A percentile compares a stretch with the other conserved stretches of the same genome.
Conservation (phyloP, 495 filamentous ascomycete genomes). For the Hyaloscypha hepaticicola region DNA sequence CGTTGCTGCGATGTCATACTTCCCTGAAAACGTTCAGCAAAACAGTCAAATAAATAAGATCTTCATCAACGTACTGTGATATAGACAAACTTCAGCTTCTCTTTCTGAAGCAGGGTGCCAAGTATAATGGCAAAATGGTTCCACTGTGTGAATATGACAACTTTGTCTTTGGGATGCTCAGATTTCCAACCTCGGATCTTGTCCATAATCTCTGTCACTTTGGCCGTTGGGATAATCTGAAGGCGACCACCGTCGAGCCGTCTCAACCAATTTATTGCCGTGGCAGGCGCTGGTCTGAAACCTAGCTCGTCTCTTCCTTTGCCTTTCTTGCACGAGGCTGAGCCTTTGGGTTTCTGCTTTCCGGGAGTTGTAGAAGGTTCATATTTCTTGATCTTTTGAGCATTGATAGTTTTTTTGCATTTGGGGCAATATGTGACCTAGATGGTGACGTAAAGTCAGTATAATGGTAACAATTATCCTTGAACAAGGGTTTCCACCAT, state of each 20-base stretch:
- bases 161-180: slow-evolving; percentile 39
- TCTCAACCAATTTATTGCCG: background rate
- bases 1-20: slow-evolving; percentile 20
- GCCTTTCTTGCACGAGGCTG: background rate
- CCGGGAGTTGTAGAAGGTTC: background rate
- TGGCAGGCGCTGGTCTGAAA: background rate
- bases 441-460: background rate
- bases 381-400: background rate
- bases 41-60: background rate
- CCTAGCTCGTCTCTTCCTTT: background rate
- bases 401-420: background rate
- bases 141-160: slow-evolving; percentile 26
- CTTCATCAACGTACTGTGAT: slow-evolving; percentile 12
- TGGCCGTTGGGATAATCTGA: slow-evolving; percentile 30
- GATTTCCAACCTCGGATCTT: slow-evolving; percentile 29
- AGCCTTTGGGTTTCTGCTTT: background rate
- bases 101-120: slow-evolving; percentile 4
- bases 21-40: slow-evolving; percentile 17
- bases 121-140: slow-evolving; percentile 8
- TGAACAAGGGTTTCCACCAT: background rate
- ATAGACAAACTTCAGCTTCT: slow-evolving; percentile 15
- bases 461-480: background rate
- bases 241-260: background rate
- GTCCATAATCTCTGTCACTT: slow-evolving; percentile 29
- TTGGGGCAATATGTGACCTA: background rate